Evolutionary conservation across 2,329 filamentous ascomycete genomes (phyloP), one percentile per base, ranked within the genome.

Genomic region (Alternaria ventricosa): DNA sequence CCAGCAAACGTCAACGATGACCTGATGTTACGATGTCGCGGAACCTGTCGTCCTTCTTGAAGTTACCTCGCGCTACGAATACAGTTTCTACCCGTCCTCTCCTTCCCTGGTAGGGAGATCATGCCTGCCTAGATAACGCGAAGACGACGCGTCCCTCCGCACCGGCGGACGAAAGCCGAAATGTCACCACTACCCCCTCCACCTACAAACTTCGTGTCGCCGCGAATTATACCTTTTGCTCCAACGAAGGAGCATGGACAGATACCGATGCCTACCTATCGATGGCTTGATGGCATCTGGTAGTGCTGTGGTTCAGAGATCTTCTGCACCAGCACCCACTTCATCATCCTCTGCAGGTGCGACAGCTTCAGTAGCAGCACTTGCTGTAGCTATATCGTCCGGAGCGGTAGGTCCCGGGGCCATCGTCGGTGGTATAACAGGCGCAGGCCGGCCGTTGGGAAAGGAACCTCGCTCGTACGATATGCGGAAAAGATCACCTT

Each of bases 31-130:
- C 47, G 0, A 30, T 13, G 0, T 7, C 6, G 7, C n/a, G 28
- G 20, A 0, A 6, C 3, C 4, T 1, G 11, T 7, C 0, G 25
- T 10, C 10, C 13, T 9, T 11, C 1, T 2, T 2, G n/a, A 13
- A 20, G 15, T 18, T 4, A 10, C 10, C 10, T 30, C 6, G 6
- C n/a, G 10, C 8, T 20, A 30, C 1, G 5, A 9, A 9, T 20
- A 30, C n/a, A 20, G 4, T 9, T 6, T 2, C 9, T 20, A 3
- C 11, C 12, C 5, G 25, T 30, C 15, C 15, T 20, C 27, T 20
- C 27, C 27, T 22, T 5, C n/a, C 6, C 2, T 22, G 10, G 13
- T 2, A 13, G 7, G 7, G 25, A 8, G n/a, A 20, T 4, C 18
- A 18, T 11, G 12, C 4, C 25, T 1, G 23, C 33, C 33, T 9